Conservation (phyloP, 306 rosid genomes). For the Fragaria ananassa region DNA sequence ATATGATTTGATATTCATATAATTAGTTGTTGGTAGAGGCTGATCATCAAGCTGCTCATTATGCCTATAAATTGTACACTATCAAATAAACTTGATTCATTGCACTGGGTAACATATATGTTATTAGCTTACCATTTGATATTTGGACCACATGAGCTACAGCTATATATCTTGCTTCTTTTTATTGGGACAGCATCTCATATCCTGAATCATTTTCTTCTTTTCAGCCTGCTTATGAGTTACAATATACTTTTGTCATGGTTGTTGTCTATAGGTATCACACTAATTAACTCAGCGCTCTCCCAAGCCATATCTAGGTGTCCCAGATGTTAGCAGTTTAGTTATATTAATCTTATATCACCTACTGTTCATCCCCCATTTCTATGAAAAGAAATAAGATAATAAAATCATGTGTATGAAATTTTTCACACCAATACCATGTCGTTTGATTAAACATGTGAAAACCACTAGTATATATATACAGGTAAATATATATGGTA, state of each 20-base stretch:
- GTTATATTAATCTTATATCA: not conserved
- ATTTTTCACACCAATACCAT: too few relatives aligned
- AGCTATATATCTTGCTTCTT: not conserved
- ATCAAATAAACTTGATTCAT: not conserved
- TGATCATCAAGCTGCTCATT: not conserved
- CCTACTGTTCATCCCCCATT: not conserved
- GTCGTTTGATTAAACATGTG: too few relatives aligned
- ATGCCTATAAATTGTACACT: not conserved
- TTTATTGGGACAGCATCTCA: slow-evolving; percentile 8
- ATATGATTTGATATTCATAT: not conserved
- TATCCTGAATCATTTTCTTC: not conserved
- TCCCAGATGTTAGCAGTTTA: not conserved
- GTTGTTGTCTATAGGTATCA: not conserved
- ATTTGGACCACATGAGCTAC: slow-evolving; percentile 2
- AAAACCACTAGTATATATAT: too few relatives aligned
- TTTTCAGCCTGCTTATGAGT: not conserved
- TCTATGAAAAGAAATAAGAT: not conserved
- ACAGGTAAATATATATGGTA: not conserved
- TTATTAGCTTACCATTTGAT: not conserved
- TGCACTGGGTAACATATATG: not conserved
- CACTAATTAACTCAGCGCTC: not conserved
- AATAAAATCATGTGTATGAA: too few relatives aligned
- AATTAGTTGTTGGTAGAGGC: not conserved
- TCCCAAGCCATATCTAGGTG: not conserved
- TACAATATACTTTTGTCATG: not conserved